Evolutionary conservation across 148 eudicot species (phyloP).

Genomic region (Gaultheria prostrata): DNA sequence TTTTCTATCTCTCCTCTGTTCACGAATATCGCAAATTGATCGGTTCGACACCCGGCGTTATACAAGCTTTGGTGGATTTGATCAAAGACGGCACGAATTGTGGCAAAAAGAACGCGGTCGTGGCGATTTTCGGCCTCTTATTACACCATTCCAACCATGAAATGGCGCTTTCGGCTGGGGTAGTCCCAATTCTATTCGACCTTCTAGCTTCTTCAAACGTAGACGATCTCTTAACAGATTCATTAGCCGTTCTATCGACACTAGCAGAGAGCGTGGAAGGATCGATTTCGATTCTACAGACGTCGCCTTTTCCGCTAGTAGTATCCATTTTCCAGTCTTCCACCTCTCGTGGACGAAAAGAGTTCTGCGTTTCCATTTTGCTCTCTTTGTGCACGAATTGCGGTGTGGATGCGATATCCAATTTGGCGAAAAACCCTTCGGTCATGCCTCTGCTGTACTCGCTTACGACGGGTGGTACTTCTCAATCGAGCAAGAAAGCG

Average conservation of each 20-base stretch:
- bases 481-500: conserved; percentile 56
- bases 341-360: conserved; percentile 49
- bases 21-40: conserved; percentile 50
- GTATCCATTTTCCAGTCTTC: conserved; percentile 30
- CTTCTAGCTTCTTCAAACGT: conserved; percentile 36
- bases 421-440: conserved; percentile 42
- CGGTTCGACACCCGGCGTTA: conserved; percentile 43
- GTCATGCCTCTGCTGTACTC: conserved; percentile 52
- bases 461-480: conserved; percentile 49
- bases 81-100: conserved; percentile 51
- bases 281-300: conserved; percentile 37
- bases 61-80: conserved; percentile 52
- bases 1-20: conserved; percentile 65
- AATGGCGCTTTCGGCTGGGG: conserved; percentile 43
- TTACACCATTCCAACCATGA: conserved; percentile 44
- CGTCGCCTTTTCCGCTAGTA: conserved; percentile 27
- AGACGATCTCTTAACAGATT: conserved; percentile 49
- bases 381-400: conserved; percentile 45
- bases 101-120: conserved; percentile 72
- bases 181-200: conserved; percentile 41
- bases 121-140: conserved; percentile 58
- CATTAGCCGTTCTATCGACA: conserved; percentile 53
- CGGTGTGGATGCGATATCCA: conserved; percentile 42
- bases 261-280: conserved; percentile 59
- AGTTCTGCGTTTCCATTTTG: conserved; percentile 62